phyloP scores from a whole-genome alignment of 2,329 filamentous ascomycete genomes.

The Cyanodermella asteris region DNA sequence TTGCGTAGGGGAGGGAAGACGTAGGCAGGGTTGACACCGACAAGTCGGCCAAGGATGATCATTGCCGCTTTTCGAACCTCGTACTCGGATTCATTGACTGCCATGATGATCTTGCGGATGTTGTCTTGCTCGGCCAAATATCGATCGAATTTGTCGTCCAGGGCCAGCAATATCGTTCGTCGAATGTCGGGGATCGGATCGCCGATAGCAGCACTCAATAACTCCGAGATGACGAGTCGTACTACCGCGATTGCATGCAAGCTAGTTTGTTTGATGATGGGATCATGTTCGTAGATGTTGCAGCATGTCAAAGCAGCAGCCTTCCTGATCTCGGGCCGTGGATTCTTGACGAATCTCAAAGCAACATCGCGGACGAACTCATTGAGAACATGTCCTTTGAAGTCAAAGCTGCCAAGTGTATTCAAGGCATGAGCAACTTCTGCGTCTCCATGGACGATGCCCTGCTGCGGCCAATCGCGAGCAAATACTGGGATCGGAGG shows the following conservation, averaged over 20 bases:
- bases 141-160: slow-evolving; percentile 85
- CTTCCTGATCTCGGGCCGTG: slow-evolving; percentile 80
- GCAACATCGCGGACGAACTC: slow-evolving; percentile 97
- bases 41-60: slow-evolving; percentile 83
- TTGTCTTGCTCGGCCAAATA: slow-evolving; percentile 97
- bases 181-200: slow-evolving; percentile 80
- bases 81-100: slow-evolving; percentile 87
- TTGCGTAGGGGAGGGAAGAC: slow-evolving; percentile 91
- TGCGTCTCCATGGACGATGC: slow-evolving; percentile 56
- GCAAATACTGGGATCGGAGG: slow-evolving; percentile 62
- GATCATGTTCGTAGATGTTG: slow-evolving; percentile 88
- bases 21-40: slow-evolving; percentile 82
- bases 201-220: slow-evolving; percentile 83
- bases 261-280: slow-evolving; percentile 94
- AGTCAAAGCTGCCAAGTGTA: slow-evolving; percentile 95
- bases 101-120: slow-evolving; percentile 83
- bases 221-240: slow-evolving; percentile 89
- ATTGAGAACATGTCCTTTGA: slow-evolving; percentile 74
- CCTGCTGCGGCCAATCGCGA: slow-evolving; percentile 66
- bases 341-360: slow-evolving; percentile 92
- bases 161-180: slow-evolving; percentile 63
- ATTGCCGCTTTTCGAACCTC: slow-evolving; percentile 85
- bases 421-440: slow-evolving; percentile 87
- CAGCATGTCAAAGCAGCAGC: slow-evolving; percentile 92
- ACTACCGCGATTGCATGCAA: slow-evolving; percentile 94